Percentiles rank a stretch among this genome's conserved stretches.
phyloP scores from a whole-genome alignment of 129 eudicot genomes.

The Tagetes patula region DNA sequence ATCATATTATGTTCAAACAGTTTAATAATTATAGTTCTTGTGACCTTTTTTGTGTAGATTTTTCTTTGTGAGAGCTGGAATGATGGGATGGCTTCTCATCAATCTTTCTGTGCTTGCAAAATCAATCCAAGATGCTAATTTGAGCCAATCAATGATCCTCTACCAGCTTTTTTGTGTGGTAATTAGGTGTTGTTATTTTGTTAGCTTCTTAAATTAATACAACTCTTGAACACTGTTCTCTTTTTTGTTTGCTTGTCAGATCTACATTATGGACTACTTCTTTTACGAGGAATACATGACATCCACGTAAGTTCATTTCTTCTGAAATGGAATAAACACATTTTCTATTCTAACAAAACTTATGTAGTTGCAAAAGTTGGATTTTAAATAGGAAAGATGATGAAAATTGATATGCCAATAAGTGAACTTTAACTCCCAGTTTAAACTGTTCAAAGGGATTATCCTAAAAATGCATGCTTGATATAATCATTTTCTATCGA shows the following conservation, averaged over 20 bases:
- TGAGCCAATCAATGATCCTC: conserved; percentile 81
- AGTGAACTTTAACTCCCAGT: not conserved
- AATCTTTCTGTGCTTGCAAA: conserved; percentile 87
- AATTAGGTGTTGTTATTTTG: conserved; percentile 33
- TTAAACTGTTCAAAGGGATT: not conserved
- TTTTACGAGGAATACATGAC: conserved; percentile 96
- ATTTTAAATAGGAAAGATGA: not conserved
- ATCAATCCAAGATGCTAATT: conserved; percentile 54
- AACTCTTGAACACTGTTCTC: conserved; percentile 10
- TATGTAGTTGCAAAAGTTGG: not conserved
- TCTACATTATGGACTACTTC: conserved; percentile 88
- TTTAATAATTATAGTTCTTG: conserved; percentile 3
- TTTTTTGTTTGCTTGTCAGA: conserved; percentile 41
- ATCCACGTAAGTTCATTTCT: conserved; percentile 72
- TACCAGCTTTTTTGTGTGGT: conserved; percentile 88
- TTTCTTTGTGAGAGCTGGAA: conserved; percentile 98
- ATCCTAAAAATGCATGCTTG: conserved; percentile 14
- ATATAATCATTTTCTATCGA: not conserved
- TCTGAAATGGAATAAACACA: not conserved
- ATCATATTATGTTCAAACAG: not conserved
- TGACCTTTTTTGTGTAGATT: conserved; percentile 53
- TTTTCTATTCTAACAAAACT: not conserved
- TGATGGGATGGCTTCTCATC: conserved; percentile 99
- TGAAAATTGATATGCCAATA: not conserved
- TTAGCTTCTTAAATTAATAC: conserved; percentile 23